These are phyloP conservation scores for Medicago arabica DNA, from an alignment of 306 rosid genomes.

Conservation along the genomic window DNA sequence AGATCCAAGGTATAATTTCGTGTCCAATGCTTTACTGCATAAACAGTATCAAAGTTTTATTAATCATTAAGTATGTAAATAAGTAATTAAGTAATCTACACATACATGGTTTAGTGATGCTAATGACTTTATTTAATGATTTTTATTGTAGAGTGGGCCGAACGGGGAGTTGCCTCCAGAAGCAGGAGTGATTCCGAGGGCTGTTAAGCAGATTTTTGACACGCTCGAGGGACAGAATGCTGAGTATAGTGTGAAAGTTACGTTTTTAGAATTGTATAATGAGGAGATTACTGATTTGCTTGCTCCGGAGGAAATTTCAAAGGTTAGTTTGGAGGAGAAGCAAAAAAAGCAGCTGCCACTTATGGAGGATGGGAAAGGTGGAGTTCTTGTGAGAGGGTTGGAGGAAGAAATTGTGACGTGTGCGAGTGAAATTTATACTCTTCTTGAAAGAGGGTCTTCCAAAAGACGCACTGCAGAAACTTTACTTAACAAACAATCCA, in stretches of 20 bases:
- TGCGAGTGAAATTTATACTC: slow-evolving; percentile 82
- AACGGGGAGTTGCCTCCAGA: slow-evolving; percentile 85
- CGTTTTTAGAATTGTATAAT: slow-evolving; percentile 87
- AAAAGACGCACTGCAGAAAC: slow-evolving; percentile 98
- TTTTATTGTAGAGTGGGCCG: slow-evolving; percentile 68
- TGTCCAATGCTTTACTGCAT: not conserved
- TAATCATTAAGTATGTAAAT: not conserved
- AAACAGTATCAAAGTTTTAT: not conserved
- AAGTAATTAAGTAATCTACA: not conserved
- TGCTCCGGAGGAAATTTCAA: slow-evolving; percentile 87
- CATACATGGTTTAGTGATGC: not conserved
- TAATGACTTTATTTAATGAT: slow-evolving; percentile 17
- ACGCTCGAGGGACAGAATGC: slow-evolving; percentile 91
- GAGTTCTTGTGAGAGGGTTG: slow-evolving; percentile 92
- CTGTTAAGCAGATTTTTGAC: slow-evolving; percentile 92
- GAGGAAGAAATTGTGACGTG: slow-evolving; percentile 94
- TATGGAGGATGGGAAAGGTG: slow-evolving; percentile 99
- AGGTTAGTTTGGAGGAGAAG: slow-evolving; percentile 77
- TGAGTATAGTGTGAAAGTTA: slow-evolving; percentile 93
- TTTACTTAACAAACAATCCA: slow-evolving; percentile 90
- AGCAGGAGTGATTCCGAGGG: slow-evolving; percentile 96
- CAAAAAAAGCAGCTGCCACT: slow-evolving; percentile 88
- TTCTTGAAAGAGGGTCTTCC: slow-evolving; percentile 91
- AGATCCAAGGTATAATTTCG: slow-evolving; percentile 69
- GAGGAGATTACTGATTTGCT: slow-evolving; percentile 95